Evolutionary conservation across 2,329 filamentous ascomycete species (phyloP).

Genomic region (Sphaerulina vaccinii): DNA sequence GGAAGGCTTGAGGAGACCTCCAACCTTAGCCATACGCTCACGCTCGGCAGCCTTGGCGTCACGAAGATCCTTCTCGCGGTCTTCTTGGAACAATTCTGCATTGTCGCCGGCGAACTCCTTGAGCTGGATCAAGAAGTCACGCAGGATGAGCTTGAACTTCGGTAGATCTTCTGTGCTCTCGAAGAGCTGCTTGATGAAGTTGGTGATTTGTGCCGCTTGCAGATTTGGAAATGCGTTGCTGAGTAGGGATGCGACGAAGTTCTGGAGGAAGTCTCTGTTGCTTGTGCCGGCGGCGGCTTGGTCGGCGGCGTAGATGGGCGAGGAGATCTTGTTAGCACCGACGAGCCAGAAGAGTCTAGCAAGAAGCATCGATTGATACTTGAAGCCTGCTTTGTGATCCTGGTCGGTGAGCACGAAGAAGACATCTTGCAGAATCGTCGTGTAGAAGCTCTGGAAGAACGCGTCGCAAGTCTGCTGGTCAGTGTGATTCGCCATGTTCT

Average conservation of each 20-base stretch:
- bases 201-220: conserved; percentile 74
- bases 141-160: conserved; percentile 92
- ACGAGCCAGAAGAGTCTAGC: conserved; percentile 96
- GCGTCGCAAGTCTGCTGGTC: conserved; percentile 82
- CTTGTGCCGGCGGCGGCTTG: conserved; percentile 79
- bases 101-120: conserved; percentile 98
- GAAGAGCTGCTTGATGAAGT: conserved; percentile 88
- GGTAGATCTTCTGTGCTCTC: conserved; percentile 82
- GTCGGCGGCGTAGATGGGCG: conserved; percentile 82
- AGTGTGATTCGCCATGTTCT: conserved; percentile 86
- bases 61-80: conserved; percentile 87
- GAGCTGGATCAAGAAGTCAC: conserved; percentile 94
- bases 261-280: conserved; percentile 86
- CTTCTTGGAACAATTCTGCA: conserved; percentile 86
- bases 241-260: conserved; percentile 81
- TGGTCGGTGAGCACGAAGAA: conserved; percentile 98
- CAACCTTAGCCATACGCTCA: conserved; percentile 90
- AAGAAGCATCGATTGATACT: conserved; percentile 90
- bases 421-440: conserved; percentile 92
- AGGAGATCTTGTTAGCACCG: conserved; percentile 84
- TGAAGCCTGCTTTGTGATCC: conserved; percentile 98
- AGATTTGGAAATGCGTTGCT: conserved; percentile 92
- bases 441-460: conserved; percentile 98
- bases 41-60: conserved; percentile 85
- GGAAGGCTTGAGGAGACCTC: conserved; percentile 93